A percentile compares a stretch with the other conserved stretches of the same genome.
These are phyloP conservation scores for Chlorophyllum brunneum DNA, from an alignment of 768 basidiomycete genomes.

Conservation along the genomic window DNA sequence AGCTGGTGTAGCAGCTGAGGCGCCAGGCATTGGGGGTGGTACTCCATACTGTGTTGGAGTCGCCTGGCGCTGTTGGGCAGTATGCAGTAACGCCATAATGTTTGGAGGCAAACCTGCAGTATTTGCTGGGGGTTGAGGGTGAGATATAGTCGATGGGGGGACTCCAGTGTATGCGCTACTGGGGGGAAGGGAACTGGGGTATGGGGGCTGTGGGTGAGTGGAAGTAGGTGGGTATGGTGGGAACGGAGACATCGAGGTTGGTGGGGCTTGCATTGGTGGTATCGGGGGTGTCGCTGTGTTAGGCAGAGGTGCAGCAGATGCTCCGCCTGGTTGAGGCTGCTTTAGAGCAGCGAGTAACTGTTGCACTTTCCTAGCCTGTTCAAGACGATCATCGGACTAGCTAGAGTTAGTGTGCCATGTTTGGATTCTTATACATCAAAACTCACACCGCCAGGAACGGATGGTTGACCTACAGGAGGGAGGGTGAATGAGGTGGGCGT, in stretches of 20 bases:
- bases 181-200: constrained; percentile 29
- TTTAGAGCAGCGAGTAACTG: constrained; percentile 82
- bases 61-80: constrained; percentile 46
- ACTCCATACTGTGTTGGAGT: constrained; percentile 34
- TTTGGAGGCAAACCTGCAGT: constrained; percentile 57
- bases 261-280: constrained; percentile 34
- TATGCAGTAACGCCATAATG: constrained; percentile 61
- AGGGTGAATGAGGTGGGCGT: constrained; percentile 23
- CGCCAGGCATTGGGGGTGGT: constrained; percentile 40
- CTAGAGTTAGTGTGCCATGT: neutral
- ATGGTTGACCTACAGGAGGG: constrained; percentile 27
- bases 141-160: constrained; percentile 19
- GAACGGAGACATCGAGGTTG: constrained; percentile 38
- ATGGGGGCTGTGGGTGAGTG: constrained; percentile 21
- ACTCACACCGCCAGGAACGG: constrained; percentile 22
- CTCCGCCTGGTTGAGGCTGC: constrained; percentile 47
- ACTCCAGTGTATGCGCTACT: constrained; percentile 20
- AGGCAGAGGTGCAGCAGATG: constrained; percentile 31
- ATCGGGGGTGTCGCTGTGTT: constrained; percentile 32
- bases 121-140: constrained; percentile 31
- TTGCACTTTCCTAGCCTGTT: constrained; percentile 85
- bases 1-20: constrained; percentile 32
- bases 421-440: neutral
- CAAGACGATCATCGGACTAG: constrained; percentile 71
- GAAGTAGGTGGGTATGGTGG: constrained; percentile 33